These are phyloP conservation scores for Prunus persica DNA, from an alignment of 306 rosid genomes.

Conservation along the genomic window Prunus_persica_NCBIv2 NC_034015.1:12253501-12254000, in stretches of 20 bases:
- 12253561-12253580: neutral
- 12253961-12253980: neutral
- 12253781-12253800: neutral
- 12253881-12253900: neutral
- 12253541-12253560: neutral
- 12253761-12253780: neutral
- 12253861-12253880: neutral
- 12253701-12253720: neutral
- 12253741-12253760: neutral
- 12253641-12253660: neutral
- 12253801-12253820: neutral
- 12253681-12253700: neutral
- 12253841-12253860: neutral
- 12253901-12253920: neutral
- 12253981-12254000: too few species aligned
- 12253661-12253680: neutral
- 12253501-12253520: constrained; percentile 7
- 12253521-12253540: neutral
- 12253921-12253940: neutral
- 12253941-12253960: neutral
- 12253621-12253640: neutral
- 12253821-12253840: neutral
- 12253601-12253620: neutral
- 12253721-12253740: too few species aligned
- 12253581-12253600: neutral